Conservation (phyloP, 2,329 filamentous ascomycete genomes). For the Lecanoromycetidae sp. region DNA sequence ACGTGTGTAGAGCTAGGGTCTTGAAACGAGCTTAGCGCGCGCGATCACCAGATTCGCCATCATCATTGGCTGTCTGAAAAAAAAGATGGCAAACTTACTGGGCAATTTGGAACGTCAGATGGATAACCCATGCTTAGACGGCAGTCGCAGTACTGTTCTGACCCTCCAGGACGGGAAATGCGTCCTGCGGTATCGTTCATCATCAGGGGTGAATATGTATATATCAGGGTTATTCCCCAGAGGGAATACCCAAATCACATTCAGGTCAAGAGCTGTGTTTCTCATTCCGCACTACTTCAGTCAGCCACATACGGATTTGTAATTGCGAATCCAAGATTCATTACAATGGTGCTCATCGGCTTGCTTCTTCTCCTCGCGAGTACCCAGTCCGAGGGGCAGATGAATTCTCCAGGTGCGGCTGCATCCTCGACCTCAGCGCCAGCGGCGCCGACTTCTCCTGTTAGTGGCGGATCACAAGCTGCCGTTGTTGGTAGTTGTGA, state of each 20-base stretch:
- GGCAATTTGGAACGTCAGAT: not conserved
- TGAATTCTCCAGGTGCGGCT: not conserved
- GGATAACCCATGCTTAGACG: not conserved
- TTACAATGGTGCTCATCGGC: not conserved
- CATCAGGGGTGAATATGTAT: not conserved
- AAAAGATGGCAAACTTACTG: not conserved
- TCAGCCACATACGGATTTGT: not conserved
- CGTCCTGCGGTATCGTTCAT: not conserved
- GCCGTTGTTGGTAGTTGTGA: slow-evolving; percentile 3
- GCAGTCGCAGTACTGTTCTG: not conserved
- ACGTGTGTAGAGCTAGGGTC: not conserved
- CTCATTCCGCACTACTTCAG: not conserved
- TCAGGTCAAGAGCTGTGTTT: not conserved
- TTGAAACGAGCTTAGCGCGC: not conserved
- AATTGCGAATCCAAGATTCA: not conserved
- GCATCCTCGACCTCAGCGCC: not conserved
- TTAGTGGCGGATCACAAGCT: not conserved
- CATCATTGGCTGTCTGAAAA: not conserved
- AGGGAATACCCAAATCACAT: not conserved
- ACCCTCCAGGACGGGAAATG: no score
- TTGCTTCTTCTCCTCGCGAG: not conserved
- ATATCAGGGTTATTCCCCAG: not conserved
- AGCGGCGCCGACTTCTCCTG: not conserved
- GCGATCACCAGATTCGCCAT: not conserved
- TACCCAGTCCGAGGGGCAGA: not conserved